Percentiles rank a stretch among this genome's conserved stretches.
Evolutionary conservation across 129 eudicot species (phyloP).

Genomic region (Helichrysum umbraculigerum): DNA sequence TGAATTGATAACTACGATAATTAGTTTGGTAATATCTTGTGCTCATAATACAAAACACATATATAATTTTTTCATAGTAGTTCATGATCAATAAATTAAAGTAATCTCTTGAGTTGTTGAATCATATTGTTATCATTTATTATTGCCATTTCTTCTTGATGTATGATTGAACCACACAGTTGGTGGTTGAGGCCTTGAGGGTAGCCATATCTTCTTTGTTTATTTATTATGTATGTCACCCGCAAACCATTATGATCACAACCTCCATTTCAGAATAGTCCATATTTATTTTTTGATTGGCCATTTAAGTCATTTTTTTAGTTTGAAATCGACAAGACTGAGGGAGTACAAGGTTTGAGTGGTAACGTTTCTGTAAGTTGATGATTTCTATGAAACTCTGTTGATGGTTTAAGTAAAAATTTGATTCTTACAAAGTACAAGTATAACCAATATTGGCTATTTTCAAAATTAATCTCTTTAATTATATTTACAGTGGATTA

Average conservation of each 20-base stretch:
- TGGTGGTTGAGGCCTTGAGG: conserved; percentile 32
- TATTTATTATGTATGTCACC: conserved; percentile 7
- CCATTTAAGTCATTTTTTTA: neutral
- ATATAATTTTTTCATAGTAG: neutral
- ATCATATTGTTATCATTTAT: conserved; percentile 23
- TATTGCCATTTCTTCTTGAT: conserved; percentile 20
- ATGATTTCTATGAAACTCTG: neutral
- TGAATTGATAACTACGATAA: neutral
- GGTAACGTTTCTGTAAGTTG: neutral
- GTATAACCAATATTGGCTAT: neutral
- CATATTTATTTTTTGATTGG: conserved; percentile 6
- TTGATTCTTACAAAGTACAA: neutral
- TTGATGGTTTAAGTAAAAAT: neutral
- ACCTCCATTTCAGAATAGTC: conserved; percentile 9
- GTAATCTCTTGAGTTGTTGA: conserved; percentile 6
- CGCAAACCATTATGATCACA: conserved; percentile 20
- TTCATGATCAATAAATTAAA: conserved; percentile 16
- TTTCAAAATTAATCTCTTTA: neutral
- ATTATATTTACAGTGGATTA: conserved; percentile 58
- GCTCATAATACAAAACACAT: neutral
- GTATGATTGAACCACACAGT: conserved; percentile 17
- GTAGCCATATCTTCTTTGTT: conserved; percentile 8
- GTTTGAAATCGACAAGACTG: neutral
- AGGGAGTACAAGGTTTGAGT: neutral
- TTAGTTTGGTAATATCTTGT: neutral